A percentile compares a stretch with the other conserved stretches of the same genome.
phyloP scores from a whole-genome alignment of 2,329 filamentous ascomycete genomes.

The Hypomyces rosellus region DNA sequence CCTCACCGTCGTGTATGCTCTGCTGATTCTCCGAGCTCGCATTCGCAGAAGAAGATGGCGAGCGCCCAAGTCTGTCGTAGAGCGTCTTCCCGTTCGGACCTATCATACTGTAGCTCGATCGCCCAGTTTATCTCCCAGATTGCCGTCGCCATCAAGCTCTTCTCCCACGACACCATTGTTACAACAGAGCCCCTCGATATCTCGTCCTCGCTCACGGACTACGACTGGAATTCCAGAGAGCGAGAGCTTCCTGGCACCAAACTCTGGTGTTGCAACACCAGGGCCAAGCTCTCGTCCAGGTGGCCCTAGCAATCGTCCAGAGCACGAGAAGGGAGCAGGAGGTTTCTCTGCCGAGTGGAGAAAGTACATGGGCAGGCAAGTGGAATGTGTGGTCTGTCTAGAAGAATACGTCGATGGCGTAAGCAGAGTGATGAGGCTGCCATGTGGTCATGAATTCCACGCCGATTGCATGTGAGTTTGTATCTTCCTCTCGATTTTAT shows the following conservation, averaged over 20 bases:
- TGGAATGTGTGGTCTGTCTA: slow-evolving; percentile 92
- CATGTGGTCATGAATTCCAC: slow-evolving; percentile 97
- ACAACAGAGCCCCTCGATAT: slow-evolving; percentile 46
- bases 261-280: slow-evolving; percentile 35
- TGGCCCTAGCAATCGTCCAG: slow-evolving; percentile 20
- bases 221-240: slow-evolving; percentile 54
- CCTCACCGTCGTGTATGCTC: slow-evolving; percentile 83
- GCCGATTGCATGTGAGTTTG: slow-evolving; percentile 90
- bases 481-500: slow-evolving; percentile 3
- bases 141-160: slow-evolving; percentile 57
- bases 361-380: slow-evolving; percentile 61
- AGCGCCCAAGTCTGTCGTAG: slow-evolving; percentile 94
- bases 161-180: slow-evolving; percentile 78
- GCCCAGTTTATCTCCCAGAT: slow-evolving; percentile 46
- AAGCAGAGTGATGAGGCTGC: slow-evolving; percentile 91
- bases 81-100: slow-evolving; percentile 87
- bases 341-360: slow-evolving; percentile 50
- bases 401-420: slow-evolving; percentile 95
- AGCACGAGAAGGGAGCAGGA: slow-evolving; percentile 43
- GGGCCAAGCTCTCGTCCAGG: slow-evolving; percentile 25
- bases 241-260: slow-evolving; percentile 38
- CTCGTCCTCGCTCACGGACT: slow-evolving; percentile 59
- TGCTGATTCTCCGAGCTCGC: slow-evolving; percentile 79
- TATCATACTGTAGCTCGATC: slow-evolving; percentile 77
- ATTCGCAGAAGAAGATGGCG: slow-evolving; percentile 88